Conservation (phyloP, 2,329 filamentous ascomycete genomes). For the Sarocladiaceae sp. region DNA sequence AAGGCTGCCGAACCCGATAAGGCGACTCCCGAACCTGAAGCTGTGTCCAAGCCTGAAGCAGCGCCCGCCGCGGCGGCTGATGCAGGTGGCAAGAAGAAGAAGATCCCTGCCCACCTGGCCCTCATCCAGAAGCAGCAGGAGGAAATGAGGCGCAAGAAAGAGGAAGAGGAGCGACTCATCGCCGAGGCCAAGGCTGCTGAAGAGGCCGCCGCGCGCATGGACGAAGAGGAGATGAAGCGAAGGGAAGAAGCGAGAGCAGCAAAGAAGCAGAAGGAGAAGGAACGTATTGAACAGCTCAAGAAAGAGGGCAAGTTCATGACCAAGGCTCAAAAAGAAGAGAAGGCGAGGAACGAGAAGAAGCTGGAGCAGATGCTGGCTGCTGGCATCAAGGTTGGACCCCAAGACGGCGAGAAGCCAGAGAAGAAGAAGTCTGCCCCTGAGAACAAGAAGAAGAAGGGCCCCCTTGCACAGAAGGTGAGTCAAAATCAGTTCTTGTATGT, state of each 20-base stretch:
- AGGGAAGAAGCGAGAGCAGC: conserved; percentile 69
- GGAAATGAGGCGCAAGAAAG: conserved; percentile 60
- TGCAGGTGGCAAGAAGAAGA: conserved; percentile 76
- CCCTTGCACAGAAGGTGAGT: conserved; percentile 43
- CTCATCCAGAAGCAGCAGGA: conserved; percentile 81
- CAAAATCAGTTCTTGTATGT: neutral
- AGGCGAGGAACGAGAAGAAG: conserved; percentile 72
- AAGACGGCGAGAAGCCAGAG: conserved; percentile 52
- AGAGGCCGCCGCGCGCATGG: conserved; percentile 61
- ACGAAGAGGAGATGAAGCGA: conserved; percentile 64
- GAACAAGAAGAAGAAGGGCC: conserved; percentile 64
- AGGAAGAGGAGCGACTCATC: conserved; percentile 55
- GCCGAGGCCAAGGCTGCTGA: conserved; percentile 63
- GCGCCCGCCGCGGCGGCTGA: conserved; percentile 39
- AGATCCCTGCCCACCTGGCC: conserved; percentile 70
- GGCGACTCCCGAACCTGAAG: conserved; percentile 52
- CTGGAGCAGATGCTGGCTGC: conserved; percentile 81
- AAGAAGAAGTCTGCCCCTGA: conserved; percentile 79
- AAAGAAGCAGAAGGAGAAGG: conserved; percentile 84
- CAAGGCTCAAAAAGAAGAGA: conserved; percentile 80
- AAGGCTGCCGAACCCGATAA: conserved; percentile 23
- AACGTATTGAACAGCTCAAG: conserved; percentile 81
- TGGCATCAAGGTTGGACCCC: conserved; percentile 66
- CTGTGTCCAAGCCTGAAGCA: conserved; percentile 47
- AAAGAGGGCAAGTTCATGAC: conserved; percentile 84